Conservation (phyloP, 805 yeast genomes). For the Kodamaea kaohsiungensis region DNA sequence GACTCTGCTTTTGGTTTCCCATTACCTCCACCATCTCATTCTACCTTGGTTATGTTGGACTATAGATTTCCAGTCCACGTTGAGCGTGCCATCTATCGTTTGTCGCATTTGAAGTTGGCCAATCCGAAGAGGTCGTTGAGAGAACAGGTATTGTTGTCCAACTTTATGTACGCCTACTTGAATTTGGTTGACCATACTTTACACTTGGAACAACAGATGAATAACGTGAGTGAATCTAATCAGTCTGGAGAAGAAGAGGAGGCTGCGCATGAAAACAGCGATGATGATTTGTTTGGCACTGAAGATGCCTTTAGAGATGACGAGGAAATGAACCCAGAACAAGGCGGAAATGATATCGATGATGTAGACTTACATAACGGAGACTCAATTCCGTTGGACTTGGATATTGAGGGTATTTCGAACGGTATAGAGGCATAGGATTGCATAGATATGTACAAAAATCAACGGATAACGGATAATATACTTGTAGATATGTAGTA, state of each 20-base stretch:
- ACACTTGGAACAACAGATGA: constrained; percentile 63
- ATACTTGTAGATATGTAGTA: not conserved
- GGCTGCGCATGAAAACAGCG: constrained; percentile 6
- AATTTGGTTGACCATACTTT: constrained; percentile 91
- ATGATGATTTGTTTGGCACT: constrained; percentile 11
- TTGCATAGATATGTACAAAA: not conserved
- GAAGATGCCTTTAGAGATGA: constrained; percentile 12
- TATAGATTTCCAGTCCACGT: constrained; percentile 91
- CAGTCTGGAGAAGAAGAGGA: constrained; percentile 11
- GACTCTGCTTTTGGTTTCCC: constrained; percentile 91
- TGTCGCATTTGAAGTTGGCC: constrained; percentile 90
- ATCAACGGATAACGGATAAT: not conserved
- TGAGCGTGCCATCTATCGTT: constrained; percentile 90
- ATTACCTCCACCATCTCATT: constrained; percentile 73
- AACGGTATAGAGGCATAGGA: constrained; percentile 4
- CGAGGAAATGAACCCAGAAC: constrained; percentile 1
- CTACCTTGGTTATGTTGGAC: constrained; percentile 79
- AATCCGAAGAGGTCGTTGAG: constrained; percentile 88
- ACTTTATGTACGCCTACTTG: constrained; percentile 96
- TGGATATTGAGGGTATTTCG: constrained; percentile 17
- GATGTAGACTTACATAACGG: constrained; percentile 13
- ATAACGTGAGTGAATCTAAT: constrained; percentile 12
- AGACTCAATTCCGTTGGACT: constrained; percentile 20
- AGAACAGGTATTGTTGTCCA: constrained; percentile 90
- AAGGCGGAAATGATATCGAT: constrained; percentile 9